phyloP scores from a whole-genome alignment of 495 filamentous ascomycete genomes.

The Aspergillus wentii region DNA sequence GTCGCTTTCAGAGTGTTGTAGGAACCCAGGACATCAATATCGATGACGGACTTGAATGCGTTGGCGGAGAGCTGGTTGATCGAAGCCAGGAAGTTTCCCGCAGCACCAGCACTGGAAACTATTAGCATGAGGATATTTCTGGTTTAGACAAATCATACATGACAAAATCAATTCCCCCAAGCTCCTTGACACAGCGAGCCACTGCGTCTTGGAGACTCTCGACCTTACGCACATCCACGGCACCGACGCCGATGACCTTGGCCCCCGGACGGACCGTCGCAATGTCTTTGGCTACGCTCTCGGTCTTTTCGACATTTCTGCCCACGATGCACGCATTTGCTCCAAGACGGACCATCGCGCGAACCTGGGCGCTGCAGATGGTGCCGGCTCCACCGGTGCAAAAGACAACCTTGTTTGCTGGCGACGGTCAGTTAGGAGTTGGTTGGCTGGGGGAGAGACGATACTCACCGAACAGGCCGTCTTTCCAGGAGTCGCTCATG shows the following conservation, averaged over 20 bases:
- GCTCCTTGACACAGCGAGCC: constrained; percentile 69
- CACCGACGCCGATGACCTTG: constrained; percentile 80
- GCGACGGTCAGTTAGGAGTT: constrained; percentile 4
- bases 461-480: constrained; percentile 71
- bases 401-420: constrained; percentile 87
- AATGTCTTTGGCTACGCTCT: constrained; percentile 72
- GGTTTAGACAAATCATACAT: constrained; percentile 52
- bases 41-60: constrained; percentile 92
- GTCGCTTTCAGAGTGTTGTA: constrained; percentile 95
- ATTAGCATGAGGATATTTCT: constrained; percentile 7
- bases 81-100: constrained; percentile 92
- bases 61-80: constrained; percentile 77
- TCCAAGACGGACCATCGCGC: constrained; percentile 84
- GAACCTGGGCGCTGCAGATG: constrained; percentile 90
- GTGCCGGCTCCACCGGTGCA: constrained; percentile 92
- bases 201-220: constrained; percentile 68
- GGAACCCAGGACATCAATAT: constrained; percentile 90
- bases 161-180: constrained; percentile 88
- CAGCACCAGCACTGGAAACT: constrained; percentile 72
- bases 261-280: constrained; percentile 69
- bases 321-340: constrained; percentile 93
- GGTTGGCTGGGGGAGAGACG: neutral
- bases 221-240: constrained; percentile 74
- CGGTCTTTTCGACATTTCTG: constrained; percentile 85
- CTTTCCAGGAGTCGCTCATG: constrained; percentile 74